Base-by-base conservation (phyloP, 225 moss, liverwort and hornwort genomes). In the Ulota crispa region DNA sequence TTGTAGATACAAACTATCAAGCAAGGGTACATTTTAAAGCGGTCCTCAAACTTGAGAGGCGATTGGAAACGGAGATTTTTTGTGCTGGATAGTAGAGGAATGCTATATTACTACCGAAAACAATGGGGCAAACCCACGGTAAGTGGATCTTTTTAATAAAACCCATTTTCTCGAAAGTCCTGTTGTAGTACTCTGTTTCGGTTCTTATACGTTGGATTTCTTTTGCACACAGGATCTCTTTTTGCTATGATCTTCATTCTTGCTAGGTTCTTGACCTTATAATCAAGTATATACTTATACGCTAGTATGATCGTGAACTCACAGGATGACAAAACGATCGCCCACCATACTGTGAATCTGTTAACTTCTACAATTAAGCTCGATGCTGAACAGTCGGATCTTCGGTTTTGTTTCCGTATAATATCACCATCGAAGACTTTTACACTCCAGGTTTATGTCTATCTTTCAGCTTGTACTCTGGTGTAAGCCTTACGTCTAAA, bases 371-470 rank as follows among this genome's bases (percentile, higher is more conserved):
- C 97, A 36, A 95, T 97, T 77, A 97, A 97, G 79, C 85, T 95
- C 83, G 95, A 97, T 81, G 97, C 95, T 23, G 95, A 97, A 87
- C 97, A 97, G 85, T 92, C 95, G 21, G 97, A 97, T 73, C 85
- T 97, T 45, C 95, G 97, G 36, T 97, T 97, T 89, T 97, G 97
- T 86, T 97, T 97, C 71, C 95, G 97, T n/a, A 97, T 97, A 63
- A 94, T 97, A 80, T 97, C 97, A 73, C 97, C 97, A 56, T 84
- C 88, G 32, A 97, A 97, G 80, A 97, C 90, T 37, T 94, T 94
- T 85, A 95, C 93, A 53, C 83, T 97, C 31, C 91, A 91, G 89
- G 91, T 91, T 73, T 52, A 24, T 78, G 69, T 82, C 82, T 71
- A 73, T 80, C 41, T 27, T 74, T 61, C 28, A 70, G 32, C 78